Conservation (phyloP, 2,329 filamentous ascomycete species). For the Sphaerulina vaccinii region DNA sequence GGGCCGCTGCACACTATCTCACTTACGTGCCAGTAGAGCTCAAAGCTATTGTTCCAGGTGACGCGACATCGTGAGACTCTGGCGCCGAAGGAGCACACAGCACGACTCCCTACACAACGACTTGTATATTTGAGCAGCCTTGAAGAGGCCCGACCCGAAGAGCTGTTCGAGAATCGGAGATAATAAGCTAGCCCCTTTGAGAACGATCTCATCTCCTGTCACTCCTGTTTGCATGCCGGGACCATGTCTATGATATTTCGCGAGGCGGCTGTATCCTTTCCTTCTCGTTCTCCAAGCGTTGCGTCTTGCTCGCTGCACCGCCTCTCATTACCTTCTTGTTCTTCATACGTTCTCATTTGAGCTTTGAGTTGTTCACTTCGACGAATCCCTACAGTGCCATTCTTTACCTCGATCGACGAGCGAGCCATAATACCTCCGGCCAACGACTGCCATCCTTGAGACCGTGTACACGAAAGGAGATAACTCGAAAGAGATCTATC, state of each 20-base stretch:
- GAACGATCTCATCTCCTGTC: constrained; percentile 23
- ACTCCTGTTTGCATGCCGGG: constrained; percentile 28
- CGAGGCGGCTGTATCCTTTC: constrained; percentile 22
- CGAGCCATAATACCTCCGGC: constrained; percentile 15
- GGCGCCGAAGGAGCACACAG: too few relatives aligned
- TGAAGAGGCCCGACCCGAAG: constrained; percentile 17
- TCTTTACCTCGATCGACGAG: constrained; percentile 12
- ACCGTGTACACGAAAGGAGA: constrained; percentile 1
- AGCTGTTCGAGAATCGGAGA: constrained; percentile 22
- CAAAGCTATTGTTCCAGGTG: not conserved
- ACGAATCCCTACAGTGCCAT: constrained; percentile 11
- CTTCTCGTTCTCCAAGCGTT: constrained; percentile 29
- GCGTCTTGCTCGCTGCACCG: constrained; percentile 25
- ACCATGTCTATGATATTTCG: constrained; percentile 30
- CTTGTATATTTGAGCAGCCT: constrained; percentile 11
- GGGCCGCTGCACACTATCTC: not conserved
- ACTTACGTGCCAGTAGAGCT: not conserved
- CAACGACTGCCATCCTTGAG: constrained; percentile 12
- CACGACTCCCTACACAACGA: constrained; percentile 4
- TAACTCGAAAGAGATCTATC: constrained; percentile 9
- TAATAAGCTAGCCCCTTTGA: constrained; percentile 22
- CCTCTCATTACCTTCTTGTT: constrained; percentile 28
- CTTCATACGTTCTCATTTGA: constrained; percentile 22
- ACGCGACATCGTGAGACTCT: not conserved
- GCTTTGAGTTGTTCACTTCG: constrained; percentile 21